Evolutionary conservation across 345 rosid species (phyloP).

Genomic region (Microthlaspi erraticum): DNA sequence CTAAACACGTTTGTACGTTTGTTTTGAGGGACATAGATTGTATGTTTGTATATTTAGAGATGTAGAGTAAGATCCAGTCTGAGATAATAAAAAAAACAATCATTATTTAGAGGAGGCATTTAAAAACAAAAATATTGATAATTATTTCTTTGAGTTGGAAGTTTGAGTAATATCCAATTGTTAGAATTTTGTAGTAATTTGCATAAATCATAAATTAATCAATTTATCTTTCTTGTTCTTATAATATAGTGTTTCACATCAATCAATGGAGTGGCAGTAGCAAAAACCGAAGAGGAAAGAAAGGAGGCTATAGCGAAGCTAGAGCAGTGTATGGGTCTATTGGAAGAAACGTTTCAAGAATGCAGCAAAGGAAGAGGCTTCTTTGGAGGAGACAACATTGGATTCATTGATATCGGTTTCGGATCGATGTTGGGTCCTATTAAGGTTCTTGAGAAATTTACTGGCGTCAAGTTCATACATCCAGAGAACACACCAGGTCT

Average conservation of each 20-base stretch:
- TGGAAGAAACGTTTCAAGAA: slow-evolving; percentile 64
- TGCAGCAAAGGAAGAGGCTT: slow-evolving; percentile 73
- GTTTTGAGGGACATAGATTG: too few relatives aligned
- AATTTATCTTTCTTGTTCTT: background rate
- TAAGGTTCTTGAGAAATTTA: slow-evolving; percentile 50
- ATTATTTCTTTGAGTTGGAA: too few relatives aligned
- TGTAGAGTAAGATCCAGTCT: too few relatives aligned
- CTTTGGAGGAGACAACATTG: slow-evolving; percentile 78
- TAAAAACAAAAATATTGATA: too few relatives aligned
- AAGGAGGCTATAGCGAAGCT: slow-evolving; percentile 45
- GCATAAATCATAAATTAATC: background rate
- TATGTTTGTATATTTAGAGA: too few relatives aligned
- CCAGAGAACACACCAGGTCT: slow-evolving; percentile 59
- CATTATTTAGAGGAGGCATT: too few relatives aligned
- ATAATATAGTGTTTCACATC: slow-evolving; percentile 58
- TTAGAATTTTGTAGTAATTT: background rate
- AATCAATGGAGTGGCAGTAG: slow-evolving; percentile 43
- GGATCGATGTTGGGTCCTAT: slow-evolving; percentile 73
- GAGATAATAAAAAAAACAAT: too few relatives aligned
- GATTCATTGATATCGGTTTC: slow-evolving; percentile 71
- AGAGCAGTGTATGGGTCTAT: slow-evolving; percentile 49
- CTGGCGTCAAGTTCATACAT: slow-evolving; percentile 50
- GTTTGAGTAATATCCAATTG: background rate
- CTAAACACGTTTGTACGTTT: too few relatives aligned
- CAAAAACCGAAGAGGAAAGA: slow-evolving; percentile 53